Percentiles rank a stretch among this genome's conserved stretches.
Conservation (phyloP, 225 moss, liverwort and hornwort species). For the Pseudoscleropodium purum region DNA sequence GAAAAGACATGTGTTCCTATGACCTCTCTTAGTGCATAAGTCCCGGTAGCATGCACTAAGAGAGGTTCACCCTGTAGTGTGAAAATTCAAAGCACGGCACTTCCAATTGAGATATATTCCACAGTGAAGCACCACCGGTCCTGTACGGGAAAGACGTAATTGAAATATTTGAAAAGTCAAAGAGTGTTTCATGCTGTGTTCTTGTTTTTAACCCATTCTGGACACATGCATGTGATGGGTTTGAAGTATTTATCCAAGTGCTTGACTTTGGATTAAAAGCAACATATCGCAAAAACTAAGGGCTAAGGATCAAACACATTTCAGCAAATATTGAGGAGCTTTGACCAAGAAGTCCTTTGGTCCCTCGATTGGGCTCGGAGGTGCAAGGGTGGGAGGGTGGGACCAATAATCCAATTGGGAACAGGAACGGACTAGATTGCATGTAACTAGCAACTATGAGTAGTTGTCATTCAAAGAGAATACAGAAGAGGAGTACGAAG, state of each 20-base stretch:
- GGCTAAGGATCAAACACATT: background rate
- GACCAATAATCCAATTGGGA: background rate
- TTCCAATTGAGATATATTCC: background rate
- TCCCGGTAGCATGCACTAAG: too few relatives aligned
- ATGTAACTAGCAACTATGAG: background rate
- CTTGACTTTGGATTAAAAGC: background rate
- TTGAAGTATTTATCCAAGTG: background rate
- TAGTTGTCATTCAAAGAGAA: background rate
- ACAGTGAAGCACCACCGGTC: background rate
- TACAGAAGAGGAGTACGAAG: background rate
- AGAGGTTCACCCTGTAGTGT: too few relatives aligned
- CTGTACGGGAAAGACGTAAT: background rate
- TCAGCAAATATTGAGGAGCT: background rate
- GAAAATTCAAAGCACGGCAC: background rate
- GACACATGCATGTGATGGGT: background rate
- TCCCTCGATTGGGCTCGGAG: background rate
- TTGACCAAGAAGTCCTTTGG: background rate
- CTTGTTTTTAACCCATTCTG: background rate
- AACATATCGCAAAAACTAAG: background rate
- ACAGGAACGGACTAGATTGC: background rate
- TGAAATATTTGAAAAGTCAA: background rate
- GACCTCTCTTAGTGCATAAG: too few relatives aligned
- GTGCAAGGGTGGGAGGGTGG: background rate
- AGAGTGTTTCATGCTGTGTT: background rate
- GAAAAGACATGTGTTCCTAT: too few relatives aligned